Conservation (phyloP, 1,284 basidiomycete genomes). For the Cutaneotrichosporon cutaneum region DNA sequence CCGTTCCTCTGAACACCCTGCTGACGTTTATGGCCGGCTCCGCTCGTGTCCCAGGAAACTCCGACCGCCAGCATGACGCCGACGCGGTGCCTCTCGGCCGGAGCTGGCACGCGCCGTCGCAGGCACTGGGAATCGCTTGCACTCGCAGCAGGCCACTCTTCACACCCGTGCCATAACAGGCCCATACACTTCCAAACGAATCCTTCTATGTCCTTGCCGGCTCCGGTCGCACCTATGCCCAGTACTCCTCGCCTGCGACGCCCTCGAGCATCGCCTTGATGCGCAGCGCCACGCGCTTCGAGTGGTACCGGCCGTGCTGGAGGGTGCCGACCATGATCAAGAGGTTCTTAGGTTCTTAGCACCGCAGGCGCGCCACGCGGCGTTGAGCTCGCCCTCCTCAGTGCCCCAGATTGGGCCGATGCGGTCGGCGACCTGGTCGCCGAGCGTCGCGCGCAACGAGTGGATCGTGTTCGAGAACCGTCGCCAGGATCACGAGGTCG, state of each 20-base stretch:
- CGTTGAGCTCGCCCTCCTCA: conserved; percentile 62
- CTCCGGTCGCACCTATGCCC: too few relatives aligned
- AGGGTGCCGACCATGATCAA: conserved; percentile 62
- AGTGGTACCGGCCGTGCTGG: conserved; percentile 30
- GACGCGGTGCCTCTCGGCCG: too few relatives aligned
- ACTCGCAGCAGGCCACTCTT: too few relatives aligned
- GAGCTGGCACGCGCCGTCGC: too few relatives aligned
- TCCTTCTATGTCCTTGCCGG: too few relatives aligned
- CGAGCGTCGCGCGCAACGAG: conserved; percentile 51
- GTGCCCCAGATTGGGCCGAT: conserved; percentile 61
- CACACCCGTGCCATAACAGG: too few relatives aligned
- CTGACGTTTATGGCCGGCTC: too few relatives aligned
- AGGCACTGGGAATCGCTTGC: too few relatives aligned
- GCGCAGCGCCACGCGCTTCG: conserved; percentile 28
- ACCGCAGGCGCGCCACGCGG: conserved; percentile 58
- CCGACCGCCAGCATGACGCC: too few relatives aligned
- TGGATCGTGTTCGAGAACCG: conserved; percentile 53
- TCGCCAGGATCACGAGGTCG: conserved; percentile 67
- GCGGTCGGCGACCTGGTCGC: conserved; percentile 57
- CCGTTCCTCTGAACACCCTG: too few relatives aligned
- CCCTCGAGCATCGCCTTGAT: conserved; percentile 38
- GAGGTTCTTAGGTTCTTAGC: conserved; percentile 57
- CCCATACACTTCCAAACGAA: too few relatives aligned
- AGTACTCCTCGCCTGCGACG: conserved; percentile 7
- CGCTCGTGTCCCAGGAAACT: too few relatives aligned